phyloP scores from a whole-genome alignment of 148 eudicot species.

The Nepenthes mirabilis region DNA sequence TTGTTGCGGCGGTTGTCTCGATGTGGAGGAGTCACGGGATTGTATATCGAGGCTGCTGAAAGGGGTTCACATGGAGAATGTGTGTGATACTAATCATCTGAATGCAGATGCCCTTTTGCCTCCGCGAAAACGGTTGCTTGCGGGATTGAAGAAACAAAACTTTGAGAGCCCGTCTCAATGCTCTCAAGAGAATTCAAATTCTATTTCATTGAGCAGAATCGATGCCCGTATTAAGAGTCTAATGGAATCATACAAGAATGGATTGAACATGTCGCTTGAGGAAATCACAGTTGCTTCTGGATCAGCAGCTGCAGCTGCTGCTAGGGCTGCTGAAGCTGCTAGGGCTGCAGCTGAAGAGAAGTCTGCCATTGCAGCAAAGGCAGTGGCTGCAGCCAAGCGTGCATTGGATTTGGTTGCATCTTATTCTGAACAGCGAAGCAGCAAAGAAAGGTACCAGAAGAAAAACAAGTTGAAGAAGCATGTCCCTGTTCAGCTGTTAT shows the following conservation, averaged over 20 bases:
- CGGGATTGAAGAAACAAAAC: slow-evolving; percentile 65
- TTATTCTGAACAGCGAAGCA: slow-evolving; percentile 23
- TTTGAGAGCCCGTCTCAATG: slow-evolving; percentile 17
- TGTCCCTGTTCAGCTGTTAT: slow-evolving; percentile 46
- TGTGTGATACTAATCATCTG: slow-evolving; percentile 37
- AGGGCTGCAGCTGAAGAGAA: slow-evolving; percentile 75
- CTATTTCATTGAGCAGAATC: slow-evolving; percentile 21
- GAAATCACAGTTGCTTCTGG: slow-evolving; percentile 59
- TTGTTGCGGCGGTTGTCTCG: too few relatives aligned
- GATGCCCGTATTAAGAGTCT: slow-evolving; percentile 37
- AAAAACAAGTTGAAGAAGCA: slow-evolving; percentile 78
- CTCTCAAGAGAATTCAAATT: slow-evolving; percentile 6
- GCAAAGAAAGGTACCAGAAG: slow-evolving; percentile 24
- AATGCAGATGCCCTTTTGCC: slow-evolving; percentile 79
- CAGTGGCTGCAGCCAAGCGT: slow-evolving; percentile 65
- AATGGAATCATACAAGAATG: slow-evolving; percentile 35
- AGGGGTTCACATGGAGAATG: slow-evolving; percentile 45
- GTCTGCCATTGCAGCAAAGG: slow-evolving; percentile 69
- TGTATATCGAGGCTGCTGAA: slow-evolving; percentile 1
- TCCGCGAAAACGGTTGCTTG: slow-evolving; percentile 79
- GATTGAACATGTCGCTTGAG: slow-evolving; percentile 50
- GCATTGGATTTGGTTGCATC: slow-evolving; percentile 61
- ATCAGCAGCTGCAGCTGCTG: slow-evolving; percentile 43
- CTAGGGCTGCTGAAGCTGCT: slow-evolving; percentile 54
- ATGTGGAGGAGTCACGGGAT: too few relatives aligned